Base-by-base conservation (phyloP, 2,329 filamentous ascomycete species). In the Pseudophaeomoniella oleicola region DNA sequence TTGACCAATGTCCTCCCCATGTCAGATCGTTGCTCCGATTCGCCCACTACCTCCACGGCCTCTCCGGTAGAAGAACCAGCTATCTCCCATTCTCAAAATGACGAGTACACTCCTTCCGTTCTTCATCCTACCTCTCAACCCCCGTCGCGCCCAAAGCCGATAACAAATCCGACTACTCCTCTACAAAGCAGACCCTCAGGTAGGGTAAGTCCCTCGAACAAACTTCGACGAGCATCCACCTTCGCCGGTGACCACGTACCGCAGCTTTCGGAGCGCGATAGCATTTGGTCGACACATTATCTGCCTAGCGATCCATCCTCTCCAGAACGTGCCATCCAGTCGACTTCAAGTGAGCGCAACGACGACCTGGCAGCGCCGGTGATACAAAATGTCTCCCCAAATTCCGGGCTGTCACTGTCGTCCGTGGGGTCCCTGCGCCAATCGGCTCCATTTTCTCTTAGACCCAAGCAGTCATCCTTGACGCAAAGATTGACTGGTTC, bases 251-350 rank as follows among this genome's bases (percentile, higher is more conserved):
- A 46, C 12, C 48, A 58, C 34, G 53, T 50, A 18, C 69, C 71
- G 34, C 71, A 71, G 55, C 58, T 76, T 43, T 72, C 70, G 16
- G 72, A 77, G 53, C 59, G 72, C 47, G 72, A 77, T 52, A 72
- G 67, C 54, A 76, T 77, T 51, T 76, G 75, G 49, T 71, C 72
- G 36, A 75, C 72, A 19, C 71, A 72, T 44, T 77, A 76, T 52
- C n/a, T n/a, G n/a, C 67, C 58, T 48, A 63, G 66, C 44, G 51
- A 57, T 39, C 52, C 44, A 45, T 56, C 50, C 38, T 48, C 53
- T 39, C 55, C 50, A 41, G 22, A 27, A 27, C 22, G 9, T 9
- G 22, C 22, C n/a, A 27, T 27, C n/a, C 22, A 27, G n/a, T 58
- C 57, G 45, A 53, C 53, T 36, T 51, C 50, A 38, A 49, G 50